These are phyloP conservation scores for Eucalyptus tenuipes DNA, from an alignment of 345 rosid species.

Conservation along the genomic window DNA sequence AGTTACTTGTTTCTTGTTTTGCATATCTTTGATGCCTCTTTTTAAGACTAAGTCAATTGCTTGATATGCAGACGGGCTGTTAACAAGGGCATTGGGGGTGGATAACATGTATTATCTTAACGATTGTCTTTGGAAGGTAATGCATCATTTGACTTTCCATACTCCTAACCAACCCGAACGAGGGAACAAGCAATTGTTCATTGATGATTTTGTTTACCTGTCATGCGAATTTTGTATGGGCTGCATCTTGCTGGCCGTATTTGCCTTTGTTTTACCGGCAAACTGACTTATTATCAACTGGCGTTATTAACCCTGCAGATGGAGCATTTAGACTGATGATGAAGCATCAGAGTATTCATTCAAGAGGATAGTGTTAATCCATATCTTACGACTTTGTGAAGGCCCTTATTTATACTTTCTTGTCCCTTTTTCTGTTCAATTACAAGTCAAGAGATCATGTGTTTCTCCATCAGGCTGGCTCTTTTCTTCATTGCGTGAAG, in stretches of 20 bases:
- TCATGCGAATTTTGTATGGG: neutral
- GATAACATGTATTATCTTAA: constrained; percentile 98
- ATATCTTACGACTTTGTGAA: neutral
- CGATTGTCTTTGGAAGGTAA: constrained; percentile 98
- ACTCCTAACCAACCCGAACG: neutral
- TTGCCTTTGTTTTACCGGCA: neutral
- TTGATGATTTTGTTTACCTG: neutral
- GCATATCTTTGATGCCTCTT: neutral
- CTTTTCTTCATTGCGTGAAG: too few species aligned
- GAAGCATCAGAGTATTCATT: neutral
- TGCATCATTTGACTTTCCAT: neutral
- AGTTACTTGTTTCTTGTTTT: neutral
- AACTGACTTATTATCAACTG: neutral
- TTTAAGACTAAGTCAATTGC: neutral
- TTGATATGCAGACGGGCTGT: constrained; percentile 44
- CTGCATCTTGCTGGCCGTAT: neutral
- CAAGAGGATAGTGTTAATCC: neutral
- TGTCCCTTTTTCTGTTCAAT: neutral
- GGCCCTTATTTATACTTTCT: neutral
- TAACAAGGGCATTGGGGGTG: constrained; percentile 94
- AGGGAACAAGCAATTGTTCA: neutral
- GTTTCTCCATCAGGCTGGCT: neutral
- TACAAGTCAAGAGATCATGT: neutral
- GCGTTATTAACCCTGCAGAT: constrained; percentile 26
- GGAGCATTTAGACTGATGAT: constrained; percentile 75